Percentiles rank a stretch among this genome's conserved stretches.
Evolutionary conservation across 768 basidiomycete genomes (phyloP).

Genomic region (Macrocybe gigantea): DNA sequence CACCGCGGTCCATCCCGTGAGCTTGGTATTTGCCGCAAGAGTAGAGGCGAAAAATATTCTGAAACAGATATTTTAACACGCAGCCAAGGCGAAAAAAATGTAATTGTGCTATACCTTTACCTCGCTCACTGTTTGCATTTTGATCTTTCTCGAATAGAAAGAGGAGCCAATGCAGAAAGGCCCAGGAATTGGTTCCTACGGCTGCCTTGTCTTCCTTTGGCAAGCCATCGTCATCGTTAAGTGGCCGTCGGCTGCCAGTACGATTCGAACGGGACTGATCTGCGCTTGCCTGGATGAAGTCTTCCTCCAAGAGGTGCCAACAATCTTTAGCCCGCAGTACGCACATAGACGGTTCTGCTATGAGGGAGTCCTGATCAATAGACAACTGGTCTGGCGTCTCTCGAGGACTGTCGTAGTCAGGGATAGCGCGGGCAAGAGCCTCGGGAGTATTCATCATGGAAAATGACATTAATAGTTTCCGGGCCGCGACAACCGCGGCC

Average conservation of each 20-base stretch:
- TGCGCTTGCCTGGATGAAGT: slow-evolving; percentile 37
- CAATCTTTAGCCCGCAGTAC: slow-evolving; percentile 49
- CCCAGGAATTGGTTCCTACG: slow-evolving; percentile 65
- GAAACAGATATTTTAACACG: not conserved
- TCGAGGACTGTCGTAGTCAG: slow-evolving; percentile 29
- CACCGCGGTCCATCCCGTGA: slow-evolving; percentile 46
- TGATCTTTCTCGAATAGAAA: slow-evolving; percentile 68
- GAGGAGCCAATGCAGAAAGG: slow-evolving; percentile 64
- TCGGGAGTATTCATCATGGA: slow-evolving; percentile 50
- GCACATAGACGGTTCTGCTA: slow-evolving; percentile 37
- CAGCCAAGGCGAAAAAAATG: not conserved
- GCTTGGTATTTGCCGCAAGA: slow-evolving; percentile 54
- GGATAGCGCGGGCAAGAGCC: slow-evolving; percentile 49
- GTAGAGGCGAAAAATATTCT: slow-evolving; percentile 40
- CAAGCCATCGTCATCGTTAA: slow-evolving; percentile 18
- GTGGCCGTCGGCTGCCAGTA: slow-evolving; percentile 28
- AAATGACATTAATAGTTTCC: slow-evolving; percentile 49
- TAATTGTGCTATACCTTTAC: slow-evolving; percentile 21
- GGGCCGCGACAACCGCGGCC: slow-evolving; percentile 44
- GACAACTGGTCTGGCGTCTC: not conserved
- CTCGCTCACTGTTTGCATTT: slow-evolving; percentile 24
- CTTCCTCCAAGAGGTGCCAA: slow-evolving; percentile 56
- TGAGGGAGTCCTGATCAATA: slow-evolving; percentile 23
- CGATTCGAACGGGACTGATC: slow-evolving; percentile 21
- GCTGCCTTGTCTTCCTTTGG: slow-evolving; percentile 18